Percentiles rank a stretch among this genome's conserved stretches.
Evolutionary conservation across 2,329 filamentous ascomycete genomes (phyloP).

Genomic region (Xylariaceae sp.): DNA sequence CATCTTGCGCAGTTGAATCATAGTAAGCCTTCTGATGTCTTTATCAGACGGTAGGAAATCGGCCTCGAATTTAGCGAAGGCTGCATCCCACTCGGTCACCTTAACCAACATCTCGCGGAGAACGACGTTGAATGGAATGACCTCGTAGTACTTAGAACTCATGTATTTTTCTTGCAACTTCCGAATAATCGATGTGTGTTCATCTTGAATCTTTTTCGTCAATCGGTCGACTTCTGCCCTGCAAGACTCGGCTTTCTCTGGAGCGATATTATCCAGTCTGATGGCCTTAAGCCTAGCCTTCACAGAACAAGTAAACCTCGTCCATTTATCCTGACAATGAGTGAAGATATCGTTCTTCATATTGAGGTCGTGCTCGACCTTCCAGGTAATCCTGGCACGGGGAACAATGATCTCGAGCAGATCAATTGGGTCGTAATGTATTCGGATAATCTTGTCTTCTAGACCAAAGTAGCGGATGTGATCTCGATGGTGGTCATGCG

Average conservation of each 20-base stretch:
- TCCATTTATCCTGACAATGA: conserved; percentile 75
- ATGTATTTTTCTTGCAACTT: conserved; percentile 88
- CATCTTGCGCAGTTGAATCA: conserved; percentile 88
- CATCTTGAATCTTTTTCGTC: conserved; percentile 73
- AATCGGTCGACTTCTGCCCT: conserved; percentile 74
- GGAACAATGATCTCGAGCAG: conserved; percentile 93
- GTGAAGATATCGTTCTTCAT: conserved; percentile 89
- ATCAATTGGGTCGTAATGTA: conserved; percentile 90
- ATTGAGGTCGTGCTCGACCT: conserved; percentile 87
- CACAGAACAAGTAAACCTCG: conserved; percentile 82
- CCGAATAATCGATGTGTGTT: conserved; percentile 66
- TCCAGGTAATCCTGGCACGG: conserved; percentile 87
- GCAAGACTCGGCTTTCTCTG: conserved; percentile 80
- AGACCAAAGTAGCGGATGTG: conserved; percentile 91
- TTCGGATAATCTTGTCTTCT: conserved; percentile 75
- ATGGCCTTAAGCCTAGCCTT: conserved; percentile 80
- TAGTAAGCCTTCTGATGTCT: conserved; percentile 86
- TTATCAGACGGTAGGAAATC: conserved; percentile 94
- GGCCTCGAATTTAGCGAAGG: conserved; percentile 84
- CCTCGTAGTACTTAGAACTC: conserved; percentile 91
- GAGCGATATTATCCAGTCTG: conserved; percentile 82
- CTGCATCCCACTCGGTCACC: conserved; percentile 86
- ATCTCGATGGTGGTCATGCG: conserved; percentile 87
- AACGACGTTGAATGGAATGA: conserved; percentile 86
- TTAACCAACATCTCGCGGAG: conserved; percentile 89